Evolutionary conservation across 345 rosid species (phyloP), one percentile per base, ranked within the genome.

Genomic region (Melastoma malabathricum): DNA sequence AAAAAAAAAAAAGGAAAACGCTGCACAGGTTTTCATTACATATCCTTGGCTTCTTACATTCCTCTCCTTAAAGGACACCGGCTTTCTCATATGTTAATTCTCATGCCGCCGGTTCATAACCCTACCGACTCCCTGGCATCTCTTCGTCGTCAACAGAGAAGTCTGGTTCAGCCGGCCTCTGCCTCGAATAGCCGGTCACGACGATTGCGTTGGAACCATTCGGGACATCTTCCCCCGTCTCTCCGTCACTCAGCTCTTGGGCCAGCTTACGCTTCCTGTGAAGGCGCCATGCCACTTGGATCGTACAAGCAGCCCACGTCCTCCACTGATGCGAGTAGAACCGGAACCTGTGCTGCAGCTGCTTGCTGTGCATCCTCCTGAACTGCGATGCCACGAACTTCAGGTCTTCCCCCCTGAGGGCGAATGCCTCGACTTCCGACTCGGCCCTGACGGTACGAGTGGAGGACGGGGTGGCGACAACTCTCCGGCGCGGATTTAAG

Each of bases 251-350:
- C 18, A 77, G 64, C 51, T 74, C 80, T 15, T 66, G 75, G 0
- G 74, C 75, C 23, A 68, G 76, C 62, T 69, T 83, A 59, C 85
- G 61, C 68, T 72, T 86, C 68, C 74, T 79, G 46, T 66, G 65
- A 55, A 94, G 61, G 46, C 82, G 73, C 94, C 96, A 90, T 1
- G 94, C 94, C 1, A 77, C 81, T 54, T 90, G 96, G 15, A 86
- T 39, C 51, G 84, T 86, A 58, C 94, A 86, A 6, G 89, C 94
- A 6, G 98, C 94, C 98, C 92, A 84, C 41, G 83, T 44, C 61
- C 94, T 68, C 92, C 98, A 90, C 10, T 90, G 98, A 59, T 86
- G 96, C 0, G 92, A 86, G 66, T 84, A 80, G 77, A 80, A 84
- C 64, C 96, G 47, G 58, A 90, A 90, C 72, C 69, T 82, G 53